Conservation (phyloP, 768 basidiomycete genomes). For the Mycena metata region DNA sequence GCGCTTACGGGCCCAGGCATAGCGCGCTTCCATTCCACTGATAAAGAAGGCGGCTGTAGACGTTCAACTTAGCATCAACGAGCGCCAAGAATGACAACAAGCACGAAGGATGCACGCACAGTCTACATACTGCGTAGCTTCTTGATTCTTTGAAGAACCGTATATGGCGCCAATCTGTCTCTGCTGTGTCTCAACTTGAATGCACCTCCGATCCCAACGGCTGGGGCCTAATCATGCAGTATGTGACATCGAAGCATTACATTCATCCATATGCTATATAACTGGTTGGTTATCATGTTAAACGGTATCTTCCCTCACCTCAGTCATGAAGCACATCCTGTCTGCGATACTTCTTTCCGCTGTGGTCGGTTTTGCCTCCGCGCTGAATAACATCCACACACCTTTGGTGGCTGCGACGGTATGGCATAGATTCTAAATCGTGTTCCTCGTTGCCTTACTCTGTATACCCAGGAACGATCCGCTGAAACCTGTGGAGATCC, state of each 20-base stretch:
- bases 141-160: not conserved
- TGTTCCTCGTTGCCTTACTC: constrained; percentile 1
- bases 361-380: constrained; percentile 1
- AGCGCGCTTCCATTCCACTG: not conserved
- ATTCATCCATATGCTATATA: constrained; percentile 13
- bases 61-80: constrained; percentile 1
- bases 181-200: too few relatives aligned
- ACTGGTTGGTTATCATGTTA: constrained; percentile 6
- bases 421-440: not conserved
- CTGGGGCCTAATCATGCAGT: constrained; percentile 6
- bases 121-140: not conserved
- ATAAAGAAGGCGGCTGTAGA: not conserved
- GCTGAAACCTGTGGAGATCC: constrained; percentile 13
- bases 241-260: constrained; percentile 5
- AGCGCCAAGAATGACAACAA: constrained; percentile 1
- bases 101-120: constrained; percentile 3
- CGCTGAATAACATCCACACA: constrained; percentile 10
- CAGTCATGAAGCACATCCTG: constrained; percentile 6
- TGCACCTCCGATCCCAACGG: constrained; percentile 5
- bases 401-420: constrained; percentile 1
- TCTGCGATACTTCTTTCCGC: not conserved
- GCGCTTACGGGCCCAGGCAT: too few relatives aligned
- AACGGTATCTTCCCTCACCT: constrained; percentile 5
- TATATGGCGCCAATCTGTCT: too few relatives aligned
- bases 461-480: constrained; percentile 12